Conservation (phyloP, 2,329 filamentous ascomycete species). For the Venturiaceae sp. region DNA sequence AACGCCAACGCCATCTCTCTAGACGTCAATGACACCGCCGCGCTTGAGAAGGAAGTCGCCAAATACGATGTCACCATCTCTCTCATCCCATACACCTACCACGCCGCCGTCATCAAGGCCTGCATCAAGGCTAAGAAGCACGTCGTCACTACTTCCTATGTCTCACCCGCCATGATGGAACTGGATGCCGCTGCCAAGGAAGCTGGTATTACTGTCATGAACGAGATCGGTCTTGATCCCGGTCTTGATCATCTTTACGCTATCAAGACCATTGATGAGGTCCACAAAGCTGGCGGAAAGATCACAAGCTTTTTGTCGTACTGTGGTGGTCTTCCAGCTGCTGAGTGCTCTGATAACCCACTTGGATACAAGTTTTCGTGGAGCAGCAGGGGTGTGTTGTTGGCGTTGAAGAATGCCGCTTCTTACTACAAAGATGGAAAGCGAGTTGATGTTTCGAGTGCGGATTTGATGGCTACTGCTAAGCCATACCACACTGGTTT, state of each 20-base stretch:
- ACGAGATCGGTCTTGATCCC: slow-evolving; percentile 77
- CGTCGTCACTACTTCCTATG: slow-evolving; percentile 91
- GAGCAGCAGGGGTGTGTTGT: slow-evolving; percentile 70
- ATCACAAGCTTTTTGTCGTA: slow-evolving; percentile 72
- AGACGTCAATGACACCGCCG: slow-evolving; percentile 67
- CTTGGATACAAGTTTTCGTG: slow-evolving; percentile 86
- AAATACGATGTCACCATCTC: slow-evolving; percentile 65
- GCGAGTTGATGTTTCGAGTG: slow-evolving; percentile 44
- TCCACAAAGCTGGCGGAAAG: slow-evolving; percentile 82
- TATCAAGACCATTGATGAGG: slow-evolving; percentile 76
- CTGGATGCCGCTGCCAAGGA: slow-evolving; percentile 75
- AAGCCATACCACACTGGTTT: slow-evolving; percentile 85
- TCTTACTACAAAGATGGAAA: slow-evolving; percentile 75
- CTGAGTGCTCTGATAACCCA: slow-evolving; percentile 75
- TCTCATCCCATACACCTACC: slow-evolving; percentile 86
- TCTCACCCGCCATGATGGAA: slow-evolving; percentile 86
- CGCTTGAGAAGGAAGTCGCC: slow-evolving; percentile 70
- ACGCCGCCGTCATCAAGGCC: slow-evolving; percentile 82
- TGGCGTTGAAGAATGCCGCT: slow-evolving; percentile 79
- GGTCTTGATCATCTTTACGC: slow-evolving; percentile 72
- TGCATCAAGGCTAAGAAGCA: slow-evolving; percentile 92
- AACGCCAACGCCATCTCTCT: slow-evolving; percentile 69
- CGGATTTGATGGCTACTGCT: slow-evolving; percentile 74
- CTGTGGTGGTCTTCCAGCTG: slow-evolving; percentile 65
- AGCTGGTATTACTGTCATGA: slow-evolving; percentile 94